These are phyloP conservation scores for Casaregolazyma suthepensis DNA, from an alignment of 1,139 yeast genomes.

Conservation along the genomic window DNA sequence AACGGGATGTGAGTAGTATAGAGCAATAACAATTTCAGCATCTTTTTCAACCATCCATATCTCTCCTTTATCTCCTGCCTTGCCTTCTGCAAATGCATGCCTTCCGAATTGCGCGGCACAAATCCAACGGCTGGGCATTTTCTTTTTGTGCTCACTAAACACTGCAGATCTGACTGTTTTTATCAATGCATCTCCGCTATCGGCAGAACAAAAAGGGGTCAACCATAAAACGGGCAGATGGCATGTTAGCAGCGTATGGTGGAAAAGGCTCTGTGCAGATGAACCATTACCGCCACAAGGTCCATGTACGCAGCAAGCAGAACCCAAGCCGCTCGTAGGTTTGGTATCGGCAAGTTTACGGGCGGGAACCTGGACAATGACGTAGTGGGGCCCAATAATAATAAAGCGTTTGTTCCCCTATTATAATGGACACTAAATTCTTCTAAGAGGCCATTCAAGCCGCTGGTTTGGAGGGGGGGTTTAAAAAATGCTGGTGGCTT, in stretches of 20 bases:
- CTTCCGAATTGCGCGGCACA: background rate
- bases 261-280: background rate
- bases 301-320: background rate
- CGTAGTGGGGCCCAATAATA: background rate
- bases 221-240: background rate
- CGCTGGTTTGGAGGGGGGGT: background rate
- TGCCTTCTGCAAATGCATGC: too few species aligned
- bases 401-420: too few species aligned
- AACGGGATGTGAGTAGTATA: background rate
- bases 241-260: background rate
- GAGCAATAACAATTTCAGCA: background rate
- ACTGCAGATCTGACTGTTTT: background rate
- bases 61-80: too few species aligned
- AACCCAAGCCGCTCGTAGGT: background rate
- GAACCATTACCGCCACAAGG: background rate
- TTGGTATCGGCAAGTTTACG: background rate
- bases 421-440: background rate
- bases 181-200: background rate
- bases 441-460: background rate
- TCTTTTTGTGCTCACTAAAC: background rate
- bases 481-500: background rate
- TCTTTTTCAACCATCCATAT: too few species aligned
- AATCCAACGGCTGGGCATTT: background rate
- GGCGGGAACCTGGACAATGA: too few species aligned
- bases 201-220: background rate